phyloP scores from a whole-genome alignment of 495 filamentous ascomycete genomes.

The Hyaloscypha hepaticicola region DNA sequence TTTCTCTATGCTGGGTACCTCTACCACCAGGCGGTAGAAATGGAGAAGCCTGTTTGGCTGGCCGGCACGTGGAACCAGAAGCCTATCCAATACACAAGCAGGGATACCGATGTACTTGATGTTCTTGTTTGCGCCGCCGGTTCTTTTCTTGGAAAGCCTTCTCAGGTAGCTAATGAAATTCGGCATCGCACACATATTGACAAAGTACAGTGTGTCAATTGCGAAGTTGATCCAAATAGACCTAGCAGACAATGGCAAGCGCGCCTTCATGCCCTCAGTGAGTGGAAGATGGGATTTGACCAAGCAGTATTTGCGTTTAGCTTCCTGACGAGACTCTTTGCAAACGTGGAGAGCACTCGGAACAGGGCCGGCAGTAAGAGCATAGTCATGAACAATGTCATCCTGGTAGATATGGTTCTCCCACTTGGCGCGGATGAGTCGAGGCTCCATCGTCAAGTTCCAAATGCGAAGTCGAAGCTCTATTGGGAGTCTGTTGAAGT shows the following conservation, averaged over 20 bases:
- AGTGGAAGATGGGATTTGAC: background rate
- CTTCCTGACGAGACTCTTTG: slow-evolving; percentile 5
- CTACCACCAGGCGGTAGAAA: background rate
- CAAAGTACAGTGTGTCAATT: slow-evolving; percentile 16
- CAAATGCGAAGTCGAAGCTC: slow-evolving; percentile 13
- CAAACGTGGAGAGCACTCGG: background rate
- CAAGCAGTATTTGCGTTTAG: background rate
- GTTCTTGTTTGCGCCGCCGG: background rate
- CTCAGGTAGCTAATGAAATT: slow-evolving; percentile 3
- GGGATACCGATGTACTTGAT: background rate
- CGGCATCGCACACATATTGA: background rate
- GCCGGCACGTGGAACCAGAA: background rate
- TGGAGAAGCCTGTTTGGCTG: background rate
- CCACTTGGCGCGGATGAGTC: slow-evolving; percentile 3
- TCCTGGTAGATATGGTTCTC: background rate
- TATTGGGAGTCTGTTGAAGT: slow-evolving; percentile 9
- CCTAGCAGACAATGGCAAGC: background rate
- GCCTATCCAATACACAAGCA: background rate
- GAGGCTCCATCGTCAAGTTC: slow-evolving; percentile 3
- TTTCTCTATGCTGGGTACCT: background rate
- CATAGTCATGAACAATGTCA: background rate
- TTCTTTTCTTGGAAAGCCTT: background rate
- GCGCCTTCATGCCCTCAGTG: background rate
- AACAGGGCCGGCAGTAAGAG: background rate
- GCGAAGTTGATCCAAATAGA: slow-evolving; percentile 14